phyloP scores from a whole-genome alignment of 2,329 filamentous ascomycete genomes.

The Huntiella decipiens region DNA sequence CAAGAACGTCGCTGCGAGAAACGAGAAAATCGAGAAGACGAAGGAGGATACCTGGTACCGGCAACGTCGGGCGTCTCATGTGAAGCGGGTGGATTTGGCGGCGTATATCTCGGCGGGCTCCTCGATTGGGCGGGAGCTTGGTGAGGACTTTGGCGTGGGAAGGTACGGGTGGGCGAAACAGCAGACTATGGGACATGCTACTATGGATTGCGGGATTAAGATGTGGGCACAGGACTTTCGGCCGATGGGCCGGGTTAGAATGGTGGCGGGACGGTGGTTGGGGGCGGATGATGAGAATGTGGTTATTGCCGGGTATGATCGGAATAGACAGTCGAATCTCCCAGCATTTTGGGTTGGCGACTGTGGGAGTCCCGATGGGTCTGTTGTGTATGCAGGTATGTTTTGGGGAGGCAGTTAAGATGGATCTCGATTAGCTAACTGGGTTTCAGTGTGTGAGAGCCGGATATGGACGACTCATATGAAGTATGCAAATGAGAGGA shows the following conservation, averaged over 20 bases:
- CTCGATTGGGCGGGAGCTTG: slow-evolving; percentile 7
- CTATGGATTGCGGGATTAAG: background rate
- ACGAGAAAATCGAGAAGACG: too few relatives aligned
- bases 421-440: background rate
- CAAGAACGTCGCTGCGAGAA: too few relatives aligned
- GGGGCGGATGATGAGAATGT: background rate
- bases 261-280: background rate
- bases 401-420: background rate
- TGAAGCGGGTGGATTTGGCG: too few relatives aligned
- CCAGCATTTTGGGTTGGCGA: slow-evolving; percentile 5
- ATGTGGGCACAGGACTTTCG: slow-evolving; percentile 2
- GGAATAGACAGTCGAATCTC: slow-evolving; percentile 4
- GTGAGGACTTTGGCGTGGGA: background rate
- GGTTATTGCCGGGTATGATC: slow-evolving; percentile 5
- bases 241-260: slow-evolving; percentile 4
- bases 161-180: background rate
- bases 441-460: too few relatives aligned
- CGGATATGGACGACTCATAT: too few relatives aligned
- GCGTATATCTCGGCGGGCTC: background rate
- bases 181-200: background rate
- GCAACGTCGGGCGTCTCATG: too few relatives aligned
- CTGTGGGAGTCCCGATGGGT: slow-evolving; percentile 4
- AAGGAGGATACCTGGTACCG: too few relatives aligned
- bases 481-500: too few relatives aligned
- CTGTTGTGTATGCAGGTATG: slow-evolving; percentile 5